phyloP scores from a whole-genome alignment of 768 basidiomycete genomes.

The Tubosaeta sp. region DNA sequence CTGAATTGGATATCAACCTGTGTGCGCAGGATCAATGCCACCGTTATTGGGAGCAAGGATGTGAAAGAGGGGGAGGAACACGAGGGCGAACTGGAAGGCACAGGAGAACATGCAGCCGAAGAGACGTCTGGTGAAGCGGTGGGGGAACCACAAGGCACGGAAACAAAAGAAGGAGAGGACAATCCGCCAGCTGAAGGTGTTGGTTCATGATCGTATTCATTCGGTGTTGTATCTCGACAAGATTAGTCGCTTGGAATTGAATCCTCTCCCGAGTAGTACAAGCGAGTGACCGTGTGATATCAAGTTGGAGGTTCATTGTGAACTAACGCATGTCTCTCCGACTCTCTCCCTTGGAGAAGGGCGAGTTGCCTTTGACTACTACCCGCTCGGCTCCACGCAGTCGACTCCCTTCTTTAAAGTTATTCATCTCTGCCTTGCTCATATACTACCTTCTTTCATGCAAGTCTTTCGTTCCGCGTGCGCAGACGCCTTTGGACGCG shows the following conservation, averaged over 20 bases:
- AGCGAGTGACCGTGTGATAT: not conserved
- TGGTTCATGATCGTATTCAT: conserved; percentile 8
- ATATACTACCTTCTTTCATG: conserved; percentile 16
- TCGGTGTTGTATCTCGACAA: conserved; percentile 1
- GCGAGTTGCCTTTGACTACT: conserved; percentile 14
- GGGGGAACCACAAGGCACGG: conserved; percentile 16
- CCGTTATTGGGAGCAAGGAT: conserved; percentile 66
- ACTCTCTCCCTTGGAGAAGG: conserved; percentile 14
- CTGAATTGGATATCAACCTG: not conserved
- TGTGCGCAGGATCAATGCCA: conserved; percentile 64
- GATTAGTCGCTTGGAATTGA: too few species aligned
- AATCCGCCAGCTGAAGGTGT: conserved; percentile 14
- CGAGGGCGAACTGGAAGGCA: conserved; percentile 28
- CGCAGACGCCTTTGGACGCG: not conserved
- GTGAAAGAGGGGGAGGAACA: conserved; percentile 38
- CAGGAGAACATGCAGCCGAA: conserved; percentile 23
- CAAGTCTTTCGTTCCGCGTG: not conserved
- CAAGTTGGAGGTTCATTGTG: not conserved
- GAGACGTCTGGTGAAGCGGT: conserved; percentile 24
- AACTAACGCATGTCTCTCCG: conserved; percentile 10
- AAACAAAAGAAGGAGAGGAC: conserved; percentile 23
- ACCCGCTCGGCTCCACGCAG: not conserved
- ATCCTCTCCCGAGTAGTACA: too few species aligned
- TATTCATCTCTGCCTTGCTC: conserved; percentile 18
- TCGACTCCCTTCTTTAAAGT: not conserved